Evolutionary conservation across 1,139 yeast genomes (phyloP).

Genomic region (Debaryomyces udenii): DNA sequence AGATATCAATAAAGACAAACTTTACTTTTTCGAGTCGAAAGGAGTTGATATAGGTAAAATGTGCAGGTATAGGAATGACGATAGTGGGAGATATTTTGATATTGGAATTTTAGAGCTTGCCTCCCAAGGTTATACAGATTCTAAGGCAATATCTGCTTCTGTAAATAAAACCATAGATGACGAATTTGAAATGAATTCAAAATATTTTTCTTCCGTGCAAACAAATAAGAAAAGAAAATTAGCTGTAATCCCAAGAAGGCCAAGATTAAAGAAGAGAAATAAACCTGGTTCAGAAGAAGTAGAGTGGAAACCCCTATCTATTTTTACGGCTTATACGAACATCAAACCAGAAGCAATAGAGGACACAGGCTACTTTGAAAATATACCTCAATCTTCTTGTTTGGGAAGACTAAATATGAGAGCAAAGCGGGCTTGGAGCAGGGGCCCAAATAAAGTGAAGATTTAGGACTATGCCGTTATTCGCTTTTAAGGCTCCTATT

Average conservation of each 20-base stretch:
- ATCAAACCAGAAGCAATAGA: conserved; percentile 26
- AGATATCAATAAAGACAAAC: neutral
- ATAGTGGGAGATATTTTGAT: conserved; percentile 3
- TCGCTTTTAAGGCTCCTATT: no score
- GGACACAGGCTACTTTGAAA: conserved; percentile 28
- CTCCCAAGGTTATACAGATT: conserved; percentile 11
- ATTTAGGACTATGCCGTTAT: neutral
- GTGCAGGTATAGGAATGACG: conserved; percentile 12
- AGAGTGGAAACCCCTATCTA: conserved; percentile 40
- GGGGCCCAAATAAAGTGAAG: conserved; percentile 22
- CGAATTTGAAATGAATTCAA: conserved; percentile 18
- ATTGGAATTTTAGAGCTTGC: conserved; percentile 10
- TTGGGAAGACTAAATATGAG: conserved; percentile 47
- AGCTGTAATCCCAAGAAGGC: neutral
- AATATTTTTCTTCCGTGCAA: conserved; percentile 1
- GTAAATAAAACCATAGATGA: conserved; percentile 23
- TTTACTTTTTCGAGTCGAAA: neutral
- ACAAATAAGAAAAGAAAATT: conserved; percentile 12
- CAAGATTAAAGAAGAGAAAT: conserved; percentile 20
- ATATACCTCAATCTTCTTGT: conserved; percentile 35
- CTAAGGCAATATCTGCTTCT: conserved; percentile 18
- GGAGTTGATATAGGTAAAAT: conserved; percentile 11
- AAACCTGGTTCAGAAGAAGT: conserved; percentile 22
- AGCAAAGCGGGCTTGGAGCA: conserved; percentile 37
- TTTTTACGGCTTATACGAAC: conserved; percentile 41